These are phyloP conservation scores for Aureobasidium uvarum DNA, from an alignment of 2,329 filamentous ascomycete species.

Conservation along the genomic window DNA sequence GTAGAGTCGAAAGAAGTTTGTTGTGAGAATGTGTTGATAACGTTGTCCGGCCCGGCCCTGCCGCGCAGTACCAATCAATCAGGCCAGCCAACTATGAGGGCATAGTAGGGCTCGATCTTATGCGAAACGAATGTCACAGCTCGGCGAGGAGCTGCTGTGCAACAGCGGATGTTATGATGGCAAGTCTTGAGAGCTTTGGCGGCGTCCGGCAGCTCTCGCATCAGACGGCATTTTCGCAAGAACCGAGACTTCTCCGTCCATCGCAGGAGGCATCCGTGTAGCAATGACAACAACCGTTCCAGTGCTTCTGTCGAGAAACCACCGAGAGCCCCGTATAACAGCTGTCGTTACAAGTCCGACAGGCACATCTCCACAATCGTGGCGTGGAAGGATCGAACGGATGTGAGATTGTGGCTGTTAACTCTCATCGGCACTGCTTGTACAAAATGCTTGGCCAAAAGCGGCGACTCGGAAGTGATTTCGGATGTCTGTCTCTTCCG, in stretches of 20 bases:
- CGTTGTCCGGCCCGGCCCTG: conserved; percentile 9
- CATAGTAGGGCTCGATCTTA: not conserved
- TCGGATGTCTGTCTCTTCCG: not conserved
- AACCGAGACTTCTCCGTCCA: conserved; percentile 13
- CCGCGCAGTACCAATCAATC: conserved; percentile 7
- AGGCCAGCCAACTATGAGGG: not conserved
- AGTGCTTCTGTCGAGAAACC: not conserved
- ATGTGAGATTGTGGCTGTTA: not conserved
- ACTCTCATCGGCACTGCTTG: conserved; percentile 8
- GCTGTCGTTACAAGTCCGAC: not conserved
- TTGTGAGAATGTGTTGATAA: not conserved
- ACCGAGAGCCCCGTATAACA: not conserved
- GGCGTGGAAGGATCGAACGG: not conserved
- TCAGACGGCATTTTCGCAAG: not conserved
- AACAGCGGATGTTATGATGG: not conserved
- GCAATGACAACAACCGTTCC: not conserved
- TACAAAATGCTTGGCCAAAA: conserved; percentile 1
- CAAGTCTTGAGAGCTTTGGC: not conserved
- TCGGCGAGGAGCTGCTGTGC: not conserved
- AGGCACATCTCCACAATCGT: not conserved
- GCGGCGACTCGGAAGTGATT: not conserved
- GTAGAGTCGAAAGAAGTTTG: not conserved
- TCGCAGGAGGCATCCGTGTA: not conserved
- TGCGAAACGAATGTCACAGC: not conserved
- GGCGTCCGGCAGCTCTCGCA: not conserved